Evolutionary conservation across 73 alveolate species (phyloP).

Genomic region (Paramecium biaurelia): DNA sequence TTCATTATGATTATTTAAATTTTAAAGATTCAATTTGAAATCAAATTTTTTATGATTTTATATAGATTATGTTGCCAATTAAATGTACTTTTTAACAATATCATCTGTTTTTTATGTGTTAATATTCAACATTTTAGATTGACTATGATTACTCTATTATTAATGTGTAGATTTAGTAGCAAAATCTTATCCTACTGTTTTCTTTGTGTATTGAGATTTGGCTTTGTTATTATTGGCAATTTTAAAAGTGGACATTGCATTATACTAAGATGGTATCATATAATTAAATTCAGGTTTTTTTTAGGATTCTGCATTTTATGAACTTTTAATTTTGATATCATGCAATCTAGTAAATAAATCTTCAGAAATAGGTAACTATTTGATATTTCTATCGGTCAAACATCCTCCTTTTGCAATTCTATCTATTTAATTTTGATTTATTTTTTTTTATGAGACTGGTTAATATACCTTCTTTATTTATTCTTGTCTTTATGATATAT

Average conservation of each 20-base stretch:
- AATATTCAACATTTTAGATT: background rate
- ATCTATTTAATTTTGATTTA: background rate
- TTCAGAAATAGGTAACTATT: background rate
- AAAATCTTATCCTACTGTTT: background rate
- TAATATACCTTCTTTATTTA: background rate
- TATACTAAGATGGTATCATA: conserved; percentile 41
- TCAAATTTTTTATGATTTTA: conserved; percentile 34
- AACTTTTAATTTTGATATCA: background rate
- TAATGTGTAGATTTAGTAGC: background rate
- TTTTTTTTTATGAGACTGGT: background rate
- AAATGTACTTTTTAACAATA: conserved; percentile 31
- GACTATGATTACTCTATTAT: background rate
- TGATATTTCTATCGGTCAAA: conserved; percentile 26
- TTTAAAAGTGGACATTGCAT: background rate
- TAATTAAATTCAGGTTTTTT: conserved; percentile 7
- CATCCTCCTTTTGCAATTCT: conserved; percentile 52
- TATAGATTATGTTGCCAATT: background rate
- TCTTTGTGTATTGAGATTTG: background rate
- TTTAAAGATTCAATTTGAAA: conserved; percentile 38
- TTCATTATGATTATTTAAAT: background rate
- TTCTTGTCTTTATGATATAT: conserved; percentile 11
- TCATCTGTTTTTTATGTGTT: conserved; percentile 38
- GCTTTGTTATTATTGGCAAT: background rate
- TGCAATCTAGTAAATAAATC: background rate
- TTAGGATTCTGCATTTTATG: background rate